A percentile compares a stretch with the other conserved stretches of the same genome.
Conservation (phyloP, 176 grass and related monocot genomes). For the Aechmea fasciata region DNA sequence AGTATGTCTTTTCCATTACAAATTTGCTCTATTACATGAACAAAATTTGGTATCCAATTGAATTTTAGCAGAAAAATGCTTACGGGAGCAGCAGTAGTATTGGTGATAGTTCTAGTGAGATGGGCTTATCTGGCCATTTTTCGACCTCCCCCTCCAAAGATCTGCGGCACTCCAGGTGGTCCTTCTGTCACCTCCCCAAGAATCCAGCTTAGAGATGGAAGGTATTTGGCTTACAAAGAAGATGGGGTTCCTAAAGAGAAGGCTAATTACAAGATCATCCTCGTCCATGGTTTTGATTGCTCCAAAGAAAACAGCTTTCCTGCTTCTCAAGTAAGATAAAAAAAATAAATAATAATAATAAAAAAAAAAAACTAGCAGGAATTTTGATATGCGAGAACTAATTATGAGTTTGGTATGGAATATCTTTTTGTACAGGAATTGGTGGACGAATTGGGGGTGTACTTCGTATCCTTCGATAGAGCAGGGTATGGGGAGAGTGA, state of each 20-base stretch:
- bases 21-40: not conserved
- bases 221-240: slow-evolving; percentile 57
- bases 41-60: not conserved
- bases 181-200: slow-evolving; percentile 32
- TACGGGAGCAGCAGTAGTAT: not conserved
- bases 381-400: not conserved
- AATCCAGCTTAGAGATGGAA: slow-evolving; percentile 48
- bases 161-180: slow-evolving; percentile 35
- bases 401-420: not conserved
- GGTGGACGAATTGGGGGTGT: slow-evolving; percentile 42
- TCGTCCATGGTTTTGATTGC: slow-evolving; percentile 33
- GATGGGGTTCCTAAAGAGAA: slow-evolving; percentile 38
- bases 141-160: slow-evolving; percentile 31
- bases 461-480: slow-evolving; percentile 46
- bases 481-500: slow-evolving; percentile 70
- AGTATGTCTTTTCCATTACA: not conserved
- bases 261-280: slow-evolving; percentile 41
- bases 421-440: slow-evolving; percentile 25
- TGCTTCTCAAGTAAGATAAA: slow-evolving; percentile 26
- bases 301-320: slow-evolving; percentile 35
- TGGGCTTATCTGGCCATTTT: slow-evolving; percentile 31
- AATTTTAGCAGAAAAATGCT: not conserved
- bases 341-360: not conserved
- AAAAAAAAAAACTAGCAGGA: not conserved
- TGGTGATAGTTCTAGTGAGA: slow-evolving; percentile 12